Conservation (phyloP, 768 basidiomycete genomes). For the Boletus huronensis region DNA sequence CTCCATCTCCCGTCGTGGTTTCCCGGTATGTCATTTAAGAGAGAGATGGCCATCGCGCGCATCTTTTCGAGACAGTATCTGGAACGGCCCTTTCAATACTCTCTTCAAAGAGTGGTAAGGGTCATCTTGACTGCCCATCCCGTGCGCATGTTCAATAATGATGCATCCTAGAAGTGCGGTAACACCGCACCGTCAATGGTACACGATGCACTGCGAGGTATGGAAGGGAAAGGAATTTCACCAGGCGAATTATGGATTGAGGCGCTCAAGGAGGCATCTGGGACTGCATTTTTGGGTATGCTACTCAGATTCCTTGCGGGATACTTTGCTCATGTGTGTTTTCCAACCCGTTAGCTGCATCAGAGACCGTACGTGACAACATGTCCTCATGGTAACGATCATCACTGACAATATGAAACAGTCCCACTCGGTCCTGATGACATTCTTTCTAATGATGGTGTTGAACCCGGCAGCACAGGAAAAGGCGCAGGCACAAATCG, state of each 20-base stretch:
- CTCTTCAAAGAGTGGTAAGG: background rate
- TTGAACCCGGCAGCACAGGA: slow-evolving; percentile 3
- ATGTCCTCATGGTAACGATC: background rate
- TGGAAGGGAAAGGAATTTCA: background rate
- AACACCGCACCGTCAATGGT: background rate
- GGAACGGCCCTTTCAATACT: background rate
- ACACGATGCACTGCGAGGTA: background rate
- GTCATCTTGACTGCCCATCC: background rate
- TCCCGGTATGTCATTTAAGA: background rate
- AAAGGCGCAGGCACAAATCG: slow-evolving; percentile 5
- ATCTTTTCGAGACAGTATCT: background rate
- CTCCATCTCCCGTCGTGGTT: background rate
- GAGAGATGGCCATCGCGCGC: background rate
- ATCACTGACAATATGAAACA: background rate
- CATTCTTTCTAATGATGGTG: slow-evolving; percentile 12
- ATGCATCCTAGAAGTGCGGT: background rate
- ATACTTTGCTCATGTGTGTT: background rate
- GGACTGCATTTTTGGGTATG: background rate
- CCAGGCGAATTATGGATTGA: background rate
- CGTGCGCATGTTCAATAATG: background rate
- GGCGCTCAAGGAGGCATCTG: background rate
- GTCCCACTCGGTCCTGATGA: background rate
- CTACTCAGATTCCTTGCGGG: background rate
- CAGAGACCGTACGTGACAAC: slow-evolving; percentile 2
- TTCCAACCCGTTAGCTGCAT: background rate